Conservation (phyloP, 1,284 basidiomycete species). For the Schizopora paradoxa region DNA sequence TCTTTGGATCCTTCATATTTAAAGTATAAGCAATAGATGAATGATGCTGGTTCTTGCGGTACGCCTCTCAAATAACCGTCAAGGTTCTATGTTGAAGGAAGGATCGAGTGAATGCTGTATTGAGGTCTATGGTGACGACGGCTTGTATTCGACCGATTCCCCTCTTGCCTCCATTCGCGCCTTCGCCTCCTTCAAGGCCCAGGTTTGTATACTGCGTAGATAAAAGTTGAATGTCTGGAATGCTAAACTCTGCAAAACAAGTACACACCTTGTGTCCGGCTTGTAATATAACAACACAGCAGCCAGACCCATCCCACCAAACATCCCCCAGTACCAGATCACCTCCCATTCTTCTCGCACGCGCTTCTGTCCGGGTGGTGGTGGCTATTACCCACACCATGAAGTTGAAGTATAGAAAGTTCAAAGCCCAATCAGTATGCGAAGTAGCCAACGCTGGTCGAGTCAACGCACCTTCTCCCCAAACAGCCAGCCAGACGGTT, state of each 20-base stretch:
- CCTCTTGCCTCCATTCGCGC: conserved; percentile 83
- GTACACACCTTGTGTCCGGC: conserved; percentile 88
- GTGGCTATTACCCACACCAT: conserved; percentile 43
- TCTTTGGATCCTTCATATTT: too few species aligned
- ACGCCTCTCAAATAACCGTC: too few species aligned
- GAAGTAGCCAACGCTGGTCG: conserved; percentile 1
- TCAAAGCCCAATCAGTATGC: conserved; percentile 1
- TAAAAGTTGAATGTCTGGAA: conserved; percentile 1
- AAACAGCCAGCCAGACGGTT: conserved; percentile 84
- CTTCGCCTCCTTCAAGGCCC: conserved; percentile 88
- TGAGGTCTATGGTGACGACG: conserved; percentile 25
- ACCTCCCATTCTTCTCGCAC: conserved; percentile 86
- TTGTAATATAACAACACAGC: conserved; percentile 85
- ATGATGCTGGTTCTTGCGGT: too few species aligned
- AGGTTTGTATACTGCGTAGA: conserved; percentile 70
- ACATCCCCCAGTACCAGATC: conserved; percentile 88
- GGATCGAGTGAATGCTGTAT: too few species aligned
- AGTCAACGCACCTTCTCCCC: conserved; percentile 81
- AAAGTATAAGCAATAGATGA: too few species aligned
- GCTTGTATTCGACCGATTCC: conserved; percentile 77
- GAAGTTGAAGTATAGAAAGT: conserved; percentile 11
- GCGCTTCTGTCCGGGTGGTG: conserved; percentile 75
- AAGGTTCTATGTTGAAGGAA: too few species aligned
- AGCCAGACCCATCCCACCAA: conserved; percentile 79
- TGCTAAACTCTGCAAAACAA: conserved; percentile 2